phyloP scores from a whole-genome alignment of 768 basidiomycete species.

The Flagelloscypha sp. region DNA sequence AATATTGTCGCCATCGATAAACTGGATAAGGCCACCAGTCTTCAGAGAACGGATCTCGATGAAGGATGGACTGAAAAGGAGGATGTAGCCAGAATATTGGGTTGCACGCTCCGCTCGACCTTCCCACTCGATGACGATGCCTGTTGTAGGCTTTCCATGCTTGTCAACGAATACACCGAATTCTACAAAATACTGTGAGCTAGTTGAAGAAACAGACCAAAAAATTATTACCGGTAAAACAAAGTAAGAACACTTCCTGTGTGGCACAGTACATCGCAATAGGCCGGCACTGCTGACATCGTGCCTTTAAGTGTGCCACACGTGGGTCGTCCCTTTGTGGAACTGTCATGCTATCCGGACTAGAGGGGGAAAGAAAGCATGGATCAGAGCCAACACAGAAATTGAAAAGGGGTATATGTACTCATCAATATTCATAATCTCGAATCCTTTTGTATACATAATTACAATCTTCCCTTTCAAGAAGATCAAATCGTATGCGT shows the following conservation, averaged over 20 bases:
- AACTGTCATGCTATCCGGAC: constrained; percentile 61
- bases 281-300: constrained; percentile 74
- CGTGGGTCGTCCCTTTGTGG: constrained; percentile 55
- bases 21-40: constrained; percentile 72
- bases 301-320: constrained; percentile 52
- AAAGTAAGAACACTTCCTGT: constrained; percentile 83
- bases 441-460: constrained; percentile 63
- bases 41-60: constrained; percentile 84
- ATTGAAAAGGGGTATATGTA: too few relatives aligned
- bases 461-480: constrained; percentile 65
- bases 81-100: constrained; percentile 81
- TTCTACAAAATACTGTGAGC: too few relatives aligned
- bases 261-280: constrained; percentile 85
- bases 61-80: constrained; percentile 83
- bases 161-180: constrained; percentile 91
- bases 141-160: constrained; percentile 69
- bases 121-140: constrained; percentile 92
- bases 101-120: constrained; percentile 87
- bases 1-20: constrained; percentile 73
- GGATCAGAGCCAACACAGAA: too few relatives aligned
- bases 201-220: too few relatives aligned
- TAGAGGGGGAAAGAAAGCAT: too few relatives aligned
- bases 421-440: constrained; percentile 75
- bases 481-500: constrained; percentile 58
- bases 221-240: constrained; percentile 83